phyloP scores from a whole-genome alignment of 2,329 filamentous ascomycete species.

The Stagonosporopsis tanaceti region DNA sequence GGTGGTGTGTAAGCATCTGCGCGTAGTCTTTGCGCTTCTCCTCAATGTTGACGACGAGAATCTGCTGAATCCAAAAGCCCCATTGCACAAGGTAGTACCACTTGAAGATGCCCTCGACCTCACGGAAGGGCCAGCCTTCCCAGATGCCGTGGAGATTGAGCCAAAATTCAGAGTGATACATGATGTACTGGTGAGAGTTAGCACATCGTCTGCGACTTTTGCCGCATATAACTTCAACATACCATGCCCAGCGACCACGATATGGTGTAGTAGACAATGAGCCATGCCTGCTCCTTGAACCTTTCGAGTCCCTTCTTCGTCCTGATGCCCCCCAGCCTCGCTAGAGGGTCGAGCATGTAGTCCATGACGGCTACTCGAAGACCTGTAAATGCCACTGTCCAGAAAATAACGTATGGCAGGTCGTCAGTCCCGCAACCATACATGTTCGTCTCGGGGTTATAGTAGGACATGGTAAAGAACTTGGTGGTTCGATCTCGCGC shows the following conservation, averaged over 20 bases:
- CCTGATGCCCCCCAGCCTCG: constrained; percentile 73
- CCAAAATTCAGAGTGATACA: constrained; percentile 79
- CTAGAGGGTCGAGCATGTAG: constrained; percentile 82
- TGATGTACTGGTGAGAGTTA: constrained; percentile 71
- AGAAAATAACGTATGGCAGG: constrained; percentile 76
- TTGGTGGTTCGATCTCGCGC: constrained; percentile 81
- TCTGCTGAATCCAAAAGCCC: constrained; percentile 93
- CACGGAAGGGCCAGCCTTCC: constrained; percentile 82
- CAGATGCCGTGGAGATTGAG: constrained; percentile 80
- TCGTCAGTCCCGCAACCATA: constrained; percentile 85
- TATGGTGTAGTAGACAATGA: constrained; percentile 80
- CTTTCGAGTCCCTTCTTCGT: constrained; percentile 79
- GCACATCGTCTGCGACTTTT: constrained; percentile 1
- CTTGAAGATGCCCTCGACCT: constrained; percentile 79
- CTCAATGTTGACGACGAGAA: constrained; percentile 93
- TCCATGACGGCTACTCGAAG: constrained; percentile 86
- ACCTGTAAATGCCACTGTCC: constrained; percentile 85
- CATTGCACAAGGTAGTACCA: constrained; percentile 90
- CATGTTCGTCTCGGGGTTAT: constrained; percentile 70
- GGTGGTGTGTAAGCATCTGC: constrained; percentile 95
- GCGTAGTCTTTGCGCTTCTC: constrained; percentile 92
- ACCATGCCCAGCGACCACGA: constrained; percentile 89
- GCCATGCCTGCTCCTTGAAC: constrained; percentile 94
- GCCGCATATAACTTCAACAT: constrained; percentile 33
- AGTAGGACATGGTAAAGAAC: constrained; percentile 88